Evolutionary conservation across 225 moss, liverwort and hornwort genomes (phyloP), one percentile per base, ranked within the genome.

Genomic region (Pseudoscleropodium purum): DNA sequence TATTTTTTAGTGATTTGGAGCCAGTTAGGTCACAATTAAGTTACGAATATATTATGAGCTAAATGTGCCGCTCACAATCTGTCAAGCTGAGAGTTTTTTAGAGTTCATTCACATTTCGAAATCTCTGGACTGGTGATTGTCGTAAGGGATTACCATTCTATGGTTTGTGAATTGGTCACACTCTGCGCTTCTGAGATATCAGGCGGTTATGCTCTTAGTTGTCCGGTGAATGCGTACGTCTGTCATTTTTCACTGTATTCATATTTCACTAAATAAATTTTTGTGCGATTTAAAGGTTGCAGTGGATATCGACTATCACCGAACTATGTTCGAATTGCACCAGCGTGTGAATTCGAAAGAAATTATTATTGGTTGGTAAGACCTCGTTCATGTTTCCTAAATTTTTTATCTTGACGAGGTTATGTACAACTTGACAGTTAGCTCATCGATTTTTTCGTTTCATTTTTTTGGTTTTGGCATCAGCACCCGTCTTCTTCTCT

Each of bases 281-380:
- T 47, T 82, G 69, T 70, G 57, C 39, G 75, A 29, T 87, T 45
- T 86, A 75, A 90, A 98, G 98, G 99, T 99, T 59, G 99, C 97
- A 61, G 99, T 99, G 88, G 99, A 99, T 86, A 97, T 99, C 60
- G 99, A 99, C 88, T 99, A 99, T 86, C 97, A 97, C 85, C 96
- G 99, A 62, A 95, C 95, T 70, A 96, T 99, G 97, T 99, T 97
- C 67, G 99, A 99, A 74, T 95, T 99, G 60, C 99, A 97, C 91
- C 97, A 97, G 91, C 96, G 99, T 30, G 99, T 97, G 82, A 99
- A 92, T 70, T 74, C 92, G 11, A 99, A 99, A 90, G 99, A 99
- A 93, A 98, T 96, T 15, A 97, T 99, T 49, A 93, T 99, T 88
- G 99, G 99, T 87, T 99, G 97, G 99, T 99, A 93, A 87, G 92